Conservation (phyloP, 1,284 basidiomycete species). For the Kwoniella shivajii region DNA sequence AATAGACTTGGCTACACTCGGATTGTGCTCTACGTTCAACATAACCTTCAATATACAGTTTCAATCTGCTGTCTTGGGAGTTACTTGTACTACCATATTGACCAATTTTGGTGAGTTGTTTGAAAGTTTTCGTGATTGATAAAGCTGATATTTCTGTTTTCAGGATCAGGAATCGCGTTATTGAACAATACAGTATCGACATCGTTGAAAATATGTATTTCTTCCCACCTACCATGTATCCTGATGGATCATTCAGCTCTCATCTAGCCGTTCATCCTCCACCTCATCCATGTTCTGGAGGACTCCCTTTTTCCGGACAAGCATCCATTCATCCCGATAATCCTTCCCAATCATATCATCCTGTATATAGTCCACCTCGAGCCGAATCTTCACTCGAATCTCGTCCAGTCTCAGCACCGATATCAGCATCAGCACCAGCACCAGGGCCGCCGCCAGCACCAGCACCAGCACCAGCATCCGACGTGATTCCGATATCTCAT, state of each 20-base stretch:
- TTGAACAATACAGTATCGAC: background rate
- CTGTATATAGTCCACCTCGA: background rate
- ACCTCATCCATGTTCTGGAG: background rate
- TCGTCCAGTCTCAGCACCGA: background rate
- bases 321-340: background rate
- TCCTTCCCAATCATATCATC: background rate
- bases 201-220: slow-evolving; percentile 8
- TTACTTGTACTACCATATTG: no score
- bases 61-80: no score
- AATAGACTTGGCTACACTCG: no score
- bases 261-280: slow-evolving; percentile 7
- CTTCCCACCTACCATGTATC: slow-evolving; percentile 3
- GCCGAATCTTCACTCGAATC: background rate
- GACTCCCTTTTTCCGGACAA: no score
- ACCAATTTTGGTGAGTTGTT: no score
- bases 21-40: no score
- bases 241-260: background rate
- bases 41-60: no score
- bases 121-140: no score
- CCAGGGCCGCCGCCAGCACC: background rate
- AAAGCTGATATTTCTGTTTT: no score
- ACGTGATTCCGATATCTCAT: background rate
- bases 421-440: background rate
- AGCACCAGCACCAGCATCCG: background rate
- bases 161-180: no score